phyloP scores from a whole-genome alignment of 2,329 filamentous ascomycete genomes.

The Cladosporium sp. region DNA sequence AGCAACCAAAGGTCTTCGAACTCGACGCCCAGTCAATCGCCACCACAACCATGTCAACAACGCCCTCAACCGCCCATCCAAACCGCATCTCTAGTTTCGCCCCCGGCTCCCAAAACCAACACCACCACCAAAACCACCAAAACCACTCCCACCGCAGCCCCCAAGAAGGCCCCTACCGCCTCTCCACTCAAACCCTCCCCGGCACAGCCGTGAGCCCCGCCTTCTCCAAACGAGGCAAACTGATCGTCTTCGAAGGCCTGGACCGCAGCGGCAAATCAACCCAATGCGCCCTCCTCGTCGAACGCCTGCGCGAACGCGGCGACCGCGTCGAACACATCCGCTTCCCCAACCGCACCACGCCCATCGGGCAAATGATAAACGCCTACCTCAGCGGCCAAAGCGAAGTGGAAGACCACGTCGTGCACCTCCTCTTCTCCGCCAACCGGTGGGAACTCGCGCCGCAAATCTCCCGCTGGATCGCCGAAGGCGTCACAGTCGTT shows the following conservation, averaged over 20 bases:
- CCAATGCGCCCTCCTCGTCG: slow-evolving; percentile 67
- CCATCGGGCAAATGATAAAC: slow-evolving; percentile 84
- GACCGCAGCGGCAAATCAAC: slow-evolving; percentile 91
- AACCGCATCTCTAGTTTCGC: slow-evolving; percentile 12
- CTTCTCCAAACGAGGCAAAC: slow-evolving; percentile 49
- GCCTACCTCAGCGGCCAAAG: slow-evolving; percentile 68
- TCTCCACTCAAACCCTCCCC: slow-evolving; percentile 8
- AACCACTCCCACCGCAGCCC: neutral
- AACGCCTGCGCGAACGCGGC: slow-evolving; percentile 48
- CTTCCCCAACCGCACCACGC: slow-evolving; percentile 74
- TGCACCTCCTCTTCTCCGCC: slow-evolving; percentile 84
- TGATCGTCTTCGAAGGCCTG: slow-evolving; percentile 82
- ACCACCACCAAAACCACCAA: neutral
- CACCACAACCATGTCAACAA: slow-evolving; percentile 2
- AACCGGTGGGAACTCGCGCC: slow-evolving; percentile 75
- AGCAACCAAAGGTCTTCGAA: slow-evolving; percentile 8
- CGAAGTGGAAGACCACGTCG: slow-evolving; percentile 78
- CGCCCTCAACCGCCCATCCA: slow-evolving; percentile 2
- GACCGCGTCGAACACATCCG: slow-evolving; percentile 54
- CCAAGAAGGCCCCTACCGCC: slow-evolving; percentile 13
- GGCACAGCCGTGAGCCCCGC: too few species aligned
- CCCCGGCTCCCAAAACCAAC: slow-evolving; percentile 3
- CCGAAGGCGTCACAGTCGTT: slow-evolving; percentile 67
- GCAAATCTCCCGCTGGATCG: slow-evolving; percentile 44
- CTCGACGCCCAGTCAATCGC: slow-evolving; percentile 11